These are phyloP conservation scores for Trichophyton equinum DNA, from an alignment of 2,329 filamentous ascomycete genomes.

Conservation along the genomic window DNA sequence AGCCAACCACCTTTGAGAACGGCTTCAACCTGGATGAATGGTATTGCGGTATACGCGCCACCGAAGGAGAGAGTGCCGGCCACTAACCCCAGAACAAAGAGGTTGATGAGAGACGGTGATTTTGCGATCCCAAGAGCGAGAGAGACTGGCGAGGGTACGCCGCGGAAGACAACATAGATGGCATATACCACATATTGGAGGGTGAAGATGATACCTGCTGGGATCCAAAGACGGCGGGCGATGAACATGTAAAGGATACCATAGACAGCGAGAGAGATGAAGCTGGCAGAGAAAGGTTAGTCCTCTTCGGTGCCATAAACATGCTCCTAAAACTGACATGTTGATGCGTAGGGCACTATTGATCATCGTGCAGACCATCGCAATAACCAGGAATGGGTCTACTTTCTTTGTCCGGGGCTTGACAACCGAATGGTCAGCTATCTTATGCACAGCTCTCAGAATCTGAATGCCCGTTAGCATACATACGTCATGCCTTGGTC, in stretches of 20 bases:
- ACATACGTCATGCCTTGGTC: too few species aligned
- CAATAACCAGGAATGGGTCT: neutral
- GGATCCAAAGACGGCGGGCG: neutral
- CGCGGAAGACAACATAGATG: neutral
- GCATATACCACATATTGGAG: neutral
- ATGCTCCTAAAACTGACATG: neutral
- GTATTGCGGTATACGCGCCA: neutral
- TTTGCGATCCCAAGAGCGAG: neutral
- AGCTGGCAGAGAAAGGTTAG: neutral
- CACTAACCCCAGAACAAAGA: neutral
- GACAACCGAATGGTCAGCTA: neutral
- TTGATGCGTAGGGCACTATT: neutral
- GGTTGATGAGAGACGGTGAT: neutral
- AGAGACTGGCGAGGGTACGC: neutral
- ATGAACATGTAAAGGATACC: neutral
- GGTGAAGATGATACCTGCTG: neutral
- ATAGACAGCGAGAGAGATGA: neutral
- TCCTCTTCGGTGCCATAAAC: neutral
- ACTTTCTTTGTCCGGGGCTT: neutral
- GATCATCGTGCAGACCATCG: neutral
- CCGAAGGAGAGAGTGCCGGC: neutral
- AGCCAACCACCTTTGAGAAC: neutral
- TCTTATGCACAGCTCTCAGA: neutral
- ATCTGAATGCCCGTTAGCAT: neutral
- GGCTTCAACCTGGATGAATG: constrained; percentile 1